phyloP scores from a whole-genome alignment of 805 yeast genomes.

The Candida patagonica region DNA sequence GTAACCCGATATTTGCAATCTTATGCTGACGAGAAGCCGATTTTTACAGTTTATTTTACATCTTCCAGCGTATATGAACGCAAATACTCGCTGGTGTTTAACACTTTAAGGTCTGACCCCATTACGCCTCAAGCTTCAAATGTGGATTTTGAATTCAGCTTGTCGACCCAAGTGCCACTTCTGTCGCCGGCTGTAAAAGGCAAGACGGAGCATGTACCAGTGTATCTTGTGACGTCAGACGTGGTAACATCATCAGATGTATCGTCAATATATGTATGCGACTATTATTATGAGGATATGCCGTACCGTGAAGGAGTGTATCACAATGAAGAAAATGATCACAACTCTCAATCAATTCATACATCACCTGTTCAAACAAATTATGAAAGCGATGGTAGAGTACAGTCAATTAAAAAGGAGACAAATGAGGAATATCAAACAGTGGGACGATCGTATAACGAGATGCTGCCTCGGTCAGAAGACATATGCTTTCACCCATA shows the following conservation, averaged over 20 bases:
- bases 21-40: slow-evolving; percentile 9
- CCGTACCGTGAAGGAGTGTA: slow-evolving; percentile 4
- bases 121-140: slow-evolving; percentile 36
- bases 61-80: slow-evolving; percentile 8
- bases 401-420: no score
- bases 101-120: slow-evolving; percentile 6
- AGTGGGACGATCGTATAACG: no score
- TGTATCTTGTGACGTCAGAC: slow-evolving; percentile 9
- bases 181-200: slow-evolving; percentile 3
- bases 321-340: no score
- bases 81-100: slow-evolving; percentile 9
- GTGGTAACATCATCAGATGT: slow-evolving; percentile 6
- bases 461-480: no score
- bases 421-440: no score
- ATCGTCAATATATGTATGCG: slow-evolving; percentile 11
- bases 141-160: slow-evolving; percentile 8
- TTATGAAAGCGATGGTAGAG: no score
- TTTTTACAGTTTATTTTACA: slow-evolving; percentile 43
- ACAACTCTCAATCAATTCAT: no score
- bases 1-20: slow-evolving; percentile 10
- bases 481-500: no score
- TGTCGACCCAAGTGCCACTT: slow-evolving; percentile 12
- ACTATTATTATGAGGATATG: slow-evolving; percentile 9
- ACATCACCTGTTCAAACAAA: no score
- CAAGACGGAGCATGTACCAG: slow-evolving; percentile 4